Evolutionary conservation across 108 stramenopile species (phyloP).

Genomic region (Cylindrotheca fusiformis): DNA sequence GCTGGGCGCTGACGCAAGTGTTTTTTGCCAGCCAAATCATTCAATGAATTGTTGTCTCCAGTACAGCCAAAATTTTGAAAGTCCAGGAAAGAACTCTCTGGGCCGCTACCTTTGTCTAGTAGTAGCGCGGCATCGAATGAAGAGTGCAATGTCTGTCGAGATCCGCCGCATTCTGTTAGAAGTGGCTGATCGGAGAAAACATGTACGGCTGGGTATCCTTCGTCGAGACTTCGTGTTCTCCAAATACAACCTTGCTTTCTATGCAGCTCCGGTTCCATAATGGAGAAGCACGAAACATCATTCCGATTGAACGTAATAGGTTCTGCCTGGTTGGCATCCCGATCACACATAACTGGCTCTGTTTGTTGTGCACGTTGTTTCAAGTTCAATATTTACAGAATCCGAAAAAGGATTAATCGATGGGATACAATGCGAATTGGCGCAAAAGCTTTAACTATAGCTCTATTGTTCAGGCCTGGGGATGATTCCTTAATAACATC

Average conservation of each 20-base stretch:
- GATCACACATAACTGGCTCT: too few relatives aligned
- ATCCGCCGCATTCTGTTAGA: neutral
- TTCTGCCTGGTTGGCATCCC: too few relatives aligned
- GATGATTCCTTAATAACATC: too few relatives aligned
- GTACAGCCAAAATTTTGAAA: neutral
- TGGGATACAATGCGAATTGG: too few relatives aligned
- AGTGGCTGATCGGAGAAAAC: neutral
- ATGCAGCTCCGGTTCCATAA: too few relatives aligned
- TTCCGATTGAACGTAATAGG: too few relatives aligned
- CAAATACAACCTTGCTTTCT: slow-evolving; percentile 11
- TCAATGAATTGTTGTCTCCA: neutral
- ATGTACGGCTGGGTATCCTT: slow-evolving; percentile 3
- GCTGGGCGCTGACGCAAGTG: slow-evolving; percentile 7
- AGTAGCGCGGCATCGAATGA: slow-evolving; percentile 34
- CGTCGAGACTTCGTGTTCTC: slow-evolving; percentile 27
- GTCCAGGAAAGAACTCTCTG: slow-evolving; percentile 10
- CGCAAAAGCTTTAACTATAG: too few relatives aligned
- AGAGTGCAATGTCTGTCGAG: slow-evolving; percentile 33
- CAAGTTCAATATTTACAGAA: too few relatives aligned
- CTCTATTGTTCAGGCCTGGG: too few relatives aligned
- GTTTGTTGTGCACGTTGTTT: too few relatives aligned
- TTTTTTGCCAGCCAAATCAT: slow-evolving; percentile 9
- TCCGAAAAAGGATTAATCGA: too few relatives aligned
- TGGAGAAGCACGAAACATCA: too few relatives aligned
- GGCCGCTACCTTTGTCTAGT: neutral